Evolutionary conservation across 805 yeast species (phyloP), one percentile per base, ranked within the genome.

Genomic region (Debaryomyces hansenii): DNA sequence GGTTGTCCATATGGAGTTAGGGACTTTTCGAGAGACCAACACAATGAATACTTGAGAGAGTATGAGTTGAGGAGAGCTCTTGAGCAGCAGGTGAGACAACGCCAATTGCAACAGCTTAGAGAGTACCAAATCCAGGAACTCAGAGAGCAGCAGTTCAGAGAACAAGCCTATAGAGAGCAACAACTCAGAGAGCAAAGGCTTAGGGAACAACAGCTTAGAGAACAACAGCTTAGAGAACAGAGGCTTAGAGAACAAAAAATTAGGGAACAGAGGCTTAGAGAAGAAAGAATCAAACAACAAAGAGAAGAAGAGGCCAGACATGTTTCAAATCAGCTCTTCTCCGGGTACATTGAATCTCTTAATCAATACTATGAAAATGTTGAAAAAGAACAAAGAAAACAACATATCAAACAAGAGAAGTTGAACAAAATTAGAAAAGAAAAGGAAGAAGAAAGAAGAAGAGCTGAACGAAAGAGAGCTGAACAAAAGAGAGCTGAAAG

Each of bases 381-480:
- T 15, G 16, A 18, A 32, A 31, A 41, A 21, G 29, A 29, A 18
- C 20, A 32, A 41, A 33, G 37, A 32, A 33, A 41, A 32, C 18
- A 40, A 28, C 38, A 41, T 5, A 33, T 18, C 15, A 38, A 38
- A 31, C 29, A 20, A 20, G 40, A 44, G 40, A 15, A 45, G 37
- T n/a, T 18, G 33, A 29, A 33, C 11, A 33, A 47, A 34, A 40
- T 18, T 6, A 37, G 46, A 37, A 37, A 42, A 33, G 43, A 41
- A 28, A 45, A 36, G 40, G 21, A 31, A 20, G 40, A 29, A 10
- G 35, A 41, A 28, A 28, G 37, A 18, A 29, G 15, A n/a, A 39
- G 15, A 7, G 31, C 24, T 35, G 38, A 35, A 20, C 38, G 6
- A 35, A 8, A 15, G 38, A 20, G 5, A 35, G 12, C 15, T 15